Conservation (phyloP, 1,284 basidiomycete species). For the Puccinia sorghi region DNA sequence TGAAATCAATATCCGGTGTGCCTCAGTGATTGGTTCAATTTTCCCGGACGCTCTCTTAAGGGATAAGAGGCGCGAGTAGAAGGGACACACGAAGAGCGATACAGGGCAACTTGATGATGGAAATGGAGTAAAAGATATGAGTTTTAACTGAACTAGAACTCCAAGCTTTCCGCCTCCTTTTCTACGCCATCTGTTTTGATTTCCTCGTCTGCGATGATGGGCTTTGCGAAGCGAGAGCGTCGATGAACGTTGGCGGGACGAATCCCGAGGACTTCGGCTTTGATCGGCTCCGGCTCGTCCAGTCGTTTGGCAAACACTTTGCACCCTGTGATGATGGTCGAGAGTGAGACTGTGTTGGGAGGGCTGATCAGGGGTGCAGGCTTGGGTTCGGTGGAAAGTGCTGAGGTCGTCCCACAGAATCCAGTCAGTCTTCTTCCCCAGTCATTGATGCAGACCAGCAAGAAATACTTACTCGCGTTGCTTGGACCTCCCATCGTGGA, state of each 20-base stretch:
- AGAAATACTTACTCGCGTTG: too few species aligned
- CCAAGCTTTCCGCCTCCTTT: constrained; percentile 43
- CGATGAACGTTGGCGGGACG: constrained; percentile 65
- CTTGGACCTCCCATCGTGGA: too few species aligned
- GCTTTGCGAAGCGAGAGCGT: constrained; percentile 55
- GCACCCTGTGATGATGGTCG: constrained; percentile 74
- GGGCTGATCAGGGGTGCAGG: constrained; percentile 54
- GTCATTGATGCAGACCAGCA: too few species aligned
- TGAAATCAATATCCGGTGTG: constrained; percentile 35
- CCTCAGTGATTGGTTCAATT: constrained; percentile 22
- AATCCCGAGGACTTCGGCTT: constrained; percentile 89
- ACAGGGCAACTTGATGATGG: background rate
- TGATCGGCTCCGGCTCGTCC: constrained; percentile 77
- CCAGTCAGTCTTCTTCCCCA: background rate
- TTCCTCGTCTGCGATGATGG: constrained; percentile 62
- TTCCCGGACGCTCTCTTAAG: background rate
- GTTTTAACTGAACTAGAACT: constrained; percentile 44
- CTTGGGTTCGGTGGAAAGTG: constrained; percentile 31
- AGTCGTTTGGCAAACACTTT: constrained; percentile 85
- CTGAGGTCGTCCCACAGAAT: background rate
- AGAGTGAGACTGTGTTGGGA: constrained; percentile 54
- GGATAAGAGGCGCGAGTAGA: background rate
- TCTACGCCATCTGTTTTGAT: constrained; percentile 60
- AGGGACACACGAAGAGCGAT: background rate
- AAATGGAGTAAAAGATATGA: background rate